Conservation (phyloP, 2,329 filamentous ascomycete species). For the Neonectria ditissima region DNA sequence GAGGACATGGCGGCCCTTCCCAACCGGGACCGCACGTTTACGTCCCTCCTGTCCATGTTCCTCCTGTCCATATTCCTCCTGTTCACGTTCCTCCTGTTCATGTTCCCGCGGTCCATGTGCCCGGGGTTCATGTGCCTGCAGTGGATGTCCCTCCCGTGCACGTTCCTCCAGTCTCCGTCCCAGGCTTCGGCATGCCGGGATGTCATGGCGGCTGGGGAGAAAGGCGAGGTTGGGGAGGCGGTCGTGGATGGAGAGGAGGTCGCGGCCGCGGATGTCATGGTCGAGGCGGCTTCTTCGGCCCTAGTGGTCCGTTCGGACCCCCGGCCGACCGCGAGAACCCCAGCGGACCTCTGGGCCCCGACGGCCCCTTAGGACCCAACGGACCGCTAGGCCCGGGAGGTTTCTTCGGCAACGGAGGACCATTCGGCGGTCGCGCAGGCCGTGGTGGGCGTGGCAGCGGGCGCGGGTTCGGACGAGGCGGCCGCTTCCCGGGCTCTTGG, state of each 20-base stretch:
- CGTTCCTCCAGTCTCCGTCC: constrained; percentile 9
- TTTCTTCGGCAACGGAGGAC: constrained; percentile 18
- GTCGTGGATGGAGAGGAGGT: constrained; percentile 24
- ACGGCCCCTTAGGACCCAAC: constrained; percentile 25
- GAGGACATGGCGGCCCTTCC: constrained; percentile 28
- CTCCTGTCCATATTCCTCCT: constrained; percentile 18
- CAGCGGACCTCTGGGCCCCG: constrained; percentile 25
- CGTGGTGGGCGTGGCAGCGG: constrained; percentile 12
- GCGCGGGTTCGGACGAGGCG: constrained; percentile 6
- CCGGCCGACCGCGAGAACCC: constrained; percentile 17
- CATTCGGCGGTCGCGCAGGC: constrained; percentile 6
- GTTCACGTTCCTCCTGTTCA: constrained; percentile 10
- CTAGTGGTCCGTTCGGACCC: constrained; percentile 26
- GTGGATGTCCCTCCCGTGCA: constrained; percentile 16
- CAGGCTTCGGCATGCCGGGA: not conserved
- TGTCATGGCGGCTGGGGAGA: not conserved
- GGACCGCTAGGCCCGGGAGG: constrained; percentile 28
- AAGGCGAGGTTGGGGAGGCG: constrained; percentile 22
- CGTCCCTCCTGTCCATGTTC: constrained; percentile 12
- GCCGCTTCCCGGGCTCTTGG: constrained; percentile 50
- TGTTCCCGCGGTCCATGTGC: too few species aligned
- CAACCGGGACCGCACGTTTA: constrained; percentile 20
- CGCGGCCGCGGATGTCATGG: constrained; percentile 27
- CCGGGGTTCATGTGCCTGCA: constrained; percentile 19
- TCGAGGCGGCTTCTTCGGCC: constrained; percentile 31